Conservation (phyloP, 208 protist genomes). For the Leishmania braziliensis region DNA sequence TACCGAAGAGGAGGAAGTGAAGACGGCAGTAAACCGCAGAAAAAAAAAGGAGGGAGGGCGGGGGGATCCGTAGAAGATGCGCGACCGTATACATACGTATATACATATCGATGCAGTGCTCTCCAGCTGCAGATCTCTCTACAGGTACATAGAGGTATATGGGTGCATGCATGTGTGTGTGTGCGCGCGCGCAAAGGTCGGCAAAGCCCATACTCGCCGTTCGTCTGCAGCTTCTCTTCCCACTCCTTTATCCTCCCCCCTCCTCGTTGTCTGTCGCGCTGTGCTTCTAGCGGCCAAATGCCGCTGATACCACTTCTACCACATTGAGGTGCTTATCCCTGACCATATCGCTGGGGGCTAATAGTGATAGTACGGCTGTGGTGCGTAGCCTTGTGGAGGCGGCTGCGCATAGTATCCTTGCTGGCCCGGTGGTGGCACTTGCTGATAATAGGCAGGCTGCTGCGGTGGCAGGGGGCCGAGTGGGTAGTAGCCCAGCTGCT, state of each 20-base stretch:
- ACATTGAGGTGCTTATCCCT: neutral
- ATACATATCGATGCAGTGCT: too few relatives aligned
- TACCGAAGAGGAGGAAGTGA: neutral
- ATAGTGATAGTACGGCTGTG: constrained; percentile 32
- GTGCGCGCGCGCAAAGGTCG: neutral
- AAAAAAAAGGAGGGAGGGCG: neutral
- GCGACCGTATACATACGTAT: neutral
- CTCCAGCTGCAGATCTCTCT: too few relatives aligned
- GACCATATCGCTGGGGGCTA: neutral
- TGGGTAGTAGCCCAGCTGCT: constrained; percentile 26
- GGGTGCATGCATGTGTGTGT: neutral
- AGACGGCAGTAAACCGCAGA: neutral
- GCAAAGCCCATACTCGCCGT: neutral
- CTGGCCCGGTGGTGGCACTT: constrained; percentile 3
- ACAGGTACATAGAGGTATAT: neutral
- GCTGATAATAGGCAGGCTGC: constrained; percentile 4
- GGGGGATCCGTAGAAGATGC: neutral
- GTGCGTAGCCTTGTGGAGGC: constrained; percentile 33
- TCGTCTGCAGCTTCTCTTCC: neutral
- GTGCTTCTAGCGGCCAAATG: neutral
- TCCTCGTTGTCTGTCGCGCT: neutral
- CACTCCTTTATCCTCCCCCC: neutral
- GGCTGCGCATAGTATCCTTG: constrained; percentile 23
- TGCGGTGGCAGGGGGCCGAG: constrained; percentile 3
- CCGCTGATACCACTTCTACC: neutral